A percentile compares a stretch with the other conserved stretches of the same genome.
These are phyloP conservation scores for Fusarium devonianum DNA, from an alignment of 2,329 filamentous ascomycete genomes.

Conservation along the genomic window DNA sequence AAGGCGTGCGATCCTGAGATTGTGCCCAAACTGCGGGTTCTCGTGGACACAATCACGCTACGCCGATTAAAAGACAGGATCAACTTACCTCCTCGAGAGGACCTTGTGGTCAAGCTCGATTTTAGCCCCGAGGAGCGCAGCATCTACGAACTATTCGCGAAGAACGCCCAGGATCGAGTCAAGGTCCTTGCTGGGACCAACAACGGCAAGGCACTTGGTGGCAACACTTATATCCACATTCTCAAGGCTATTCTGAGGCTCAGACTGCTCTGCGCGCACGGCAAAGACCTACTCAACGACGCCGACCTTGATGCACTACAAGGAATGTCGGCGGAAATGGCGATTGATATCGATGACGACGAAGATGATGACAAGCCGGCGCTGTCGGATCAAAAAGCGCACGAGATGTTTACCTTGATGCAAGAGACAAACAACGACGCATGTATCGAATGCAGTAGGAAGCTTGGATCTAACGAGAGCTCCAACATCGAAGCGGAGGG, in stretches of 20 bases:
- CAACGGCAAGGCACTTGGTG: conserved; percentile 72
- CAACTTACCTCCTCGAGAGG: conserved; percentile 76
- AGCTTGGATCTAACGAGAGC: conserved; percentile 63
- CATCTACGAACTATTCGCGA: conserved; percentile 85
- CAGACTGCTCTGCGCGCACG: conserved; percentile 90
- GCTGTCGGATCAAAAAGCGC: conserved; percentile 75
- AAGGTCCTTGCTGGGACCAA: conserved; percentile 70
- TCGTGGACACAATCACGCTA: conserved; percentile 94
- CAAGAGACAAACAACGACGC: conserved; percentile 79
- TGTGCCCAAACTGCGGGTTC: conserved; percentile 81
- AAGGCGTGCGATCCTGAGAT: conserved; percentile 86
- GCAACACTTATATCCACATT: conserved; percentile 92
- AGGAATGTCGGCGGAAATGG: conserved; percentile 81
- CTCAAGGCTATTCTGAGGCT: conserved; percentile 89
- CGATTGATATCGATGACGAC: conserved; percentile 87
- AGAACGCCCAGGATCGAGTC: conserved; percentile 81
- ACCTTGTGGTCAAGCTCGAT: conserved; percentile 75
- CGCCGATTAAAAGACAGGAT: conserved; percentile 92
- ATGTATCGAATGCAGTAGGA: conserved; percentile 74
- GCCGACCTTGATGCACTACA: conserved; percentile 82
- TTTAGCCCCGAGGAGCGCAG: conserved; percentile 78
- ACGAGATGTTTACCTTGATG: conserved; percentile 86
- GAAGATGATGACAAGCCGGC: conserved; percentile 65
- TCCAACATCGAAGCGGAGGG: conserved; percentile 66
- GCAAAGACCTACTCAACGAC: conserved; percentile 86